Evolutionary conservation across 2,329 filamentous ascomycete species (phyloP).

Genomic region (Cytospora piceicola): DNA sequence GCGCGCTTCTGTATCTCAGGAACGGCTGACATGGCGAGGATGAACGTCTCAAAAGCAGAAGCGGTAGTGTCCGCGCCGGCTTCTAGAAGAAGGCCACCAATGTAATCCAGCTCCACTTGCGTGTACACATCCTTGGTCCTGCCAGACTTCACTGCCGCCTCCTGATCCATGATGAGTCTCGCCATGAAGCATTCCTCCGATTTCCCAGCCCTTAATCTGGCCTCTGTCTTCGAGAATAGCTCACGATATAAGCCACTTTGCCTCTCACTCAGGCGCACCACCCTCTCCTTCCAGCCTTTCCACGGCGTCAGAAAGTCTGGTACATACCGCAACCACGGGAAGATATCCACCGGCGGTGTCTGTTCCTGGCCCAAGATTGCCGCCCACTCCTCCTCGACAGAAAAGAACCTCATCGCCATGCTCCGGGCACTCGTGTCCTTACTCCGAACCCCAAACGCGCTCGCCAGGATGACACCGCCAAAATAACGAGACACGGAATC

Average conservation of each 20-base stretch:
- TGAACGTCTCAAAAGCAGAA: slow-evolving; percentile 25
- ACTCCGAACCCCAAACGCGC: slow-evolving; percentile 32
- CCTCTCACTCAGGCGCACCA: slow-evolving; percentile 17
- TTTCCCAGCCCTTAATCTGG: slow-evolving; percentile 25
- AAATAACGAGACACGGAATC: slow-evolving; percentile 31
- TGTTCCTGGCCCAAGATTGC: slow-evolving; percentile 26
- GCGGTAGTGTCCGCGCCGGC: slow-evolving; percentile 32
- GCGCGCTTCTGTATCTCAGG: slow-evolving; percentile 30
- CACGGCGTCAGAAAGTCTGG: slow-evolving; percentile 34
- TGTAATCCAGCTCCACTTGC: slow-evolving; percentile 29
- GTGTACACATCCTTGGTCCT: slow-evolving; percentile 24
- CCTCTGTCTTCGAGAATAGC: slow-evolving; percentile 26
- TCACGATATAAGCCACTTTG: slow-evolving; percentile 33
- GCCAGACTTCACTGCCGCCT: slow-evolving; percentile 12
- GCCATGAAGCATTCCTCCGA: slow-evolving; percentile 31
- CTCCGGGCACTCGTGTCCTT: slow-evolving; percentile 22
- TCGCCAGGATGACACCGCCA: slow-evolving; percentile 32
- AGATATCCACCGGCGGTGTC: slow-evolving; percentile 32
- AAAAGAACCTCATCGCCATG: slow-evolving; percentile 31
- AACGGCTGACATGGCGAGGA: slow-evolving; percentile 29
- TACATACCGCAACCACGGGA: slow-evolving; percentile 33
- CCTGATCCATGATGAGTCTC: slow-evolving; percentile 8
- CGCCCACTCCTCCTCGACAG: slow-evolving; percentile 30
- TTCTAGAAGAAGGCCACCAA: slow-evolving; percentile 32
- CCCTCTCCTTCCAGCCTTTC: slow-evolving; percentile 32